Percentiles rank a stretch among this genome's conserved stretches.
Evolutionary conservation across 1,284 basidiomycete genomes (phyloP).

Genomic region (Malassezia dermatis): DNA sequence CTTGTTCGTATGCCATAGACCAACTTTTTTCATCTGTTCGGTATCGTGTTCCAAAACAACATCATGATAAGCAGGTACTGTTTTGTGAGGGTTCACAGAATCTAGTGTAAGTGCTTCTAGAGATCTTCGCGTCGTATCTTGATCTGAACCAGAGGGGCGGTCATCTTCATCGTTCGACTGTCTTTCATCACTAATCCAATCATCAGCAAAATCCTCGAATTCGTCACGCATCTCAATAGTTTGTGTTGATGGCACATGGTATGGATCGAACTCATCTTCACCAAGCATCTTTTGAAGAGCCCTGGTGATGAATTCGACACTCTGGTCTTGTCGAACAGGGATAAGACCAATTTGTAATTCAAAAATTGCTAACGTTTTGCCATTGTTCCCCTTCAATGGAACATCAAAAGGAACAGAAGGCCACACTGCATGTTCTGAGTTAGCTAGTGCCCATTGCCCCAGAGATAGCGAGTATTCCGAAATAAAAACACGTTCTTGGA

Average conservation of each 20-base stretch:
- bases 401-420: background rate
- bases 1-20: background rate
- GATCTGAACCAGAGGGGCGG: background rate
- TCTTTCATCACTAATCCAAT: background rate
- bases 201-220: constrained; percentile 1
- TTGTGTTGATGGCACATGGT: background rate
- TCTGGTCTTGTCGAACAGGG: background rate
- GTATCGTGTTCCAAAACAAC: background rate
- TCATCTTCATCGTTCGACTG: background rate
- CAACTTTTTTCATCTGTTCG: background rate
- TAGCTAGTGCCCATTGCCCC: background rate
- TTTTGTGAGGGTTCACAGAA: background rate
- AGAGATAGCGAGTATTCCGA: background rate
- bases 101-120: background rate
- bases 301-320: background rate
- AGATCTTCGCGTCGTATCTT: background rate
- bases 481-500: background rate
- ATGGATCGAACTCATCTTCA: background rate
- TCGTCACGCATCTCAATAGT: constrained; percentile 6
- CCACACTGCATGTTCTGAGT: background rate
- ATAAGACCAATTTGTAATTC: background rate
- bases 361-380: background rate
- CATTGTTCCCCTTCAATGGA: background rate
- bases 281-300: background rate
- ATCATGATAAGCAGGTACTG: background rate